A percentile compares a stretch with the other conserved stretches of the same genome.
Conservation (phyloP, 495 filamentous ascomycete genomes). For the Daldinia childiae region DNA sequence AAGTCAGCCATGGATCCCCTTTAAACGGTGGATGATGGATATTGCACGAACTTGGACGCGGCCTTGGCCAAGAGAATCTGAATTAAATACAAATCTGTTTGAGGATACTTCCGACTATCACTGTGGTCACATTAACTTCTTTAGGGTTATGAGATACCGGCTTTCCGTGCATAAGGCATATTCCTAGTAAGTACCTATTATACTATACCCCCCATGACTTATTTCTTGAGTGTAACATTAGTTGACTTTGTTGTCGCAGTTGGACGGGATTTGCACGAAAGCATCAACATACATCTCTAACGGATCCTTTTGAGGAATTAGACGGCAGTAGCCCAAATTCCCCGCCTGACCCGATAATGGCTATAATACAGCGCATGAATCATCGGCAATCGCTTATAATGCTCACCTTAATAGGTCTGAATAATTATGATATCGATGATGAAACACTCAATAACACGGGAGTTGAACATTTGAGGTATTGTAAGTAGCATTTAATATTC, state of each 20-base stretch:
- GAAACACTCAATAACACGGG: not conserved
- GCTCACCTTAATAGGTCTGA: not conserved
- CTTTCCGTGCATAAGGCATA: not conserved
- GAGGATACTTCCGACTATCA: not conserved
- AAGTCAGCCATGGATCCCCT: not conserved
- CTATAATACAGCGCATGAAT: not conserved
- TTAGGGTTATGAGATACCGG: constrained; percentile 13
- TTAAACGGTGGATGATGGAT: constrained; percentile 26
- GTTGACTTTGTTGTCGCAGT: not conserved
- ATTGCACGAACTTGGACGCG: not conserved
- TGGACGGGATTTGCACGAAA: not conserved
- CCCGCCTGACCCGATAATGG: too few relatives aligned
- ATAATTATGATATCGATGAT: not conserved
- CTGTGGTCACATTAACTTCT: constrained; percentile 13
- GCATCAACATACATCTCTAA: not conserved
- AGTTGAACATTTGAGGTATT: not conserved
- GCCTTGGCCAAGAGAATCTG: too few relatives aligned
- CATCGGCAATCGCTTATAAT: not conserved
- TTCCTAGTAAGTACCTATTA: constrained; percentile 3
- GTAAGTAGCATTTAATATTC: not conserved
- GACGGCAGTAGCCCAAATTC: too few relatives aligned
- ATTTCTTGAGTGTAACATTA: not conserved
- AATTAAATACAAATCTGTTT: not conserved
- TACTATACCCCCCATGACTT: too few relatives aligned
- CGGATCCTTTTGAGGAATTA: not conserved